Conservation (phyloP, 768 basidiomycete species). For the Steccherinum ochraceum region DNA sequence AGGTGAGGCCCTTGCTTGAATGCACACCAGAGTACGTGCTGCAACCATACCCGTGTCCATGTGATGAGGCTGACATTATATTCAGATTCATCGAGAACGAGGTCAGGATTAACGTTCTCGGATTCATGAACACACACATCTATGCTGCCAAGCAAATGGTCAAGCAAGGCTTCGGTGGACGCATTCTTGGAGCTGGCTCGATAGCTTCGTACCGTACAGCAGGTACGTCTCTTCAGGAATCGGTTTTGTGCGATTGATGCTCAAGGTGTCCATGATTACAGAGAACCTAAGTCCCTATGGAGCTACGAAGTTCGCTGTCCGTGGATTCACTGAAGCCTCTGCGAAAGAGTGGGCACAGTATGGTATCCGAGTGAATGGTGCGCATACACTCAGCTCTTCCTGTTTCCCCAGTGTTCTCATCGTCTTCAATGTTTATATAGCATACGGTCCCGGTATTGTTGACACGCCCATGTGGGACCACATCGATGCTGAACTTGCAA, state of each 20-base stretch:
- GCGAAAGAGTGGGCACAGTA: slow-evolving; percentile 28
- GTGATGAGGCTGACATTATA: neutral
- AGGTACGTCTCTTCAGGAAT: slow-evolving; percentile 7
- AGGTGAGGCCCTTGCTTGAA: slow-evolving; percentile 24
- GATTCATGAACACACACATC: slow-evolving; percentile 28
- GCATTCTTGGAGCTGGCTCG: slow-evolving; percentile 25
- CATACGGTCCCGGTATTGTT: slow-evolving; percentile 26
- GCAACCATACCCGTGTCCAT: no score
- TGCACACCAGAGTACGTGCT: slow-evolving; percentile 23
- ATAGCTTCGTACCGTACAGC: slow-evolving; percentile 27
- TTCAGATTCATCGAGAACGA: slow-evolving; percentile 23
- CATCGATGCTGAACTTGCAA: slow-evolving; percentile 23
- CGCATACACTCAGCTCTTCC: slow-evolving; percentile 1
- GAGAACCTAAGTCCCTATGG: slow-evolving; percentile 26
- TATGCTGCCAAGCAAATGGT: slow-evolving; percentile 28
- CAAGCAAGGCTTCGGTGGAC: slow-evolving; percentile 25
- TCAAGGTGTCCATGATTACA: slow-evolving; percentile 4
- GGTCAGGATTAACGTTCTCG: slow-evolving; percentile 21
- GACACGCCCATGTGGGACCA: slow-evolving; percentile 29
- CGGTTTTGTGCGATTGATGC: neutral
- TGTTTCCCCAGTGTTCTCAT: neutral
- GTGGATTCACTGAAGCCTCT: slow-evolving; percentile 27
- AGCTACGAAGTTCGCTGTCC: slow-evolving; percentile 28
- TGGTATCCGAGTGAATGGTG: slow-evolving; percentile 28
- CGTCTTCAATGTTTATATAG: slow-evolving; percentile 6